phyloP scores from a whole-genome alignment of 352 stramenopile genomes.

The Globisporangium spinosum region DNA sequence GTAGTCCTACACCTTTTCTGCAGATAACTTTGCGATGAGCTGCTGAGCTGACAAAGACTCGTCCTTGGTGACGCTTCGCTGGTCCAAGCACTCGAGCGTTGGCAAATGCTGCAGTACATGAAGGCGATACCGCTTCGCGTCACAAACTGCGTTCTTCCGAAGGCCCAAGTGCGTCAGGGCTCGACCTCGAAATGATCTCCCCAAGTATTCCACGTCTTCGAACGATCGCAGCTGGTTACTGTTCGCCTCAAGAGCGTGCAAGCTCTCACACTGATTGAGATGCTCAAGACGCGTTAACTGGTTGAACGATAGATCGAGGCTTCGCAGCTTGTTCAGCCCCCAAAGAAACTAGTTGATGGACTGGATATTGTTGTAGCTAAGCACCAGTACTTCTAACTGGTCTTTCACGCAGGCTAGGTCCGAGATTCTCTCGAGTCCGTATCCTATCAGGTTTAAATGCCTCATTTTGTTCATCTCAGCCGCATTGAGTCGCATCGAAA shows the following conservation, averaged over 20 bases:
- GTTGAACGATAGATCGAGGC: slow-evolving; percentile 74
- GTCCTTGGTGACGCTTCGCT: slow-evolving; percentile 38
- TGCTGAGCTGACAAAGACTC: slow-evolving; percentile 33
- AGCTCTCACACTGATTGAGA: slow-evolving; percentile 28
- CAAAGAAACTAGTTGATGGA: slow-evolving; percentile 29
- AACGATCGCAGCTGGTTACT: slow-evolving; percentile 66
- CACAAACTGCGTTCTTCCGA: slow-evolving; percentile 64
- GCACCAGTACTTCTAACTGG: slow-evolving; percentile 52
- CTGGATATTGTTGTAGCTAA: slow-evolving; percentile 75
- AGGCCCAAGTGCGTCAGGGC: slow-evolving; percentile 47
- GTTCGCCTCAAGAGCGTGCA: slow-evolving; percentile 51
- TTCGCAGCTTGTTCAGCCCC: slow-evolving; percentile 31
- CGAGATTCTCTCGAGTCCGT: slow-evolving; percentile 44
- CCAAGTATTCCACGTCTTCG: slow-evolving; percentile 46
- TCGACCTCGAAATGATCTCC: slow-evolving; percentile 17
- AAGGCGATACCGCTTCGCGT: slow-evolving; percentile 62
- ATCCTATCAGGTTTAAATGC: slow-evolving; percentile 52
- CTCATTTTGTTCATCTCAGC: slow-evolving; percentile 25
- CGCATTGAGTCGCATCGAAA: slow-evolving; percentile 1
- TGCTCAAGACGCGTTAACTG: slow-evolving; percentile 42
- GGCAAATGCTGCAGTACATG: slow-evolving; percentile 54
- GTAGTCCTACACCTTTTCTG: slow-evolving; percentile 39
- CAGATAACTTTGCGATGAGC: slow-evolving; percentile 46
- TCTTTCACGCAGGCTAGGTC: slow-evolving; percentile 32
- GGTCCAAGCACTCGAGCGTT: slow-evolving; percentile 42